Conservation (phyloP, 75 land plant genomes). For the Chamaecyparis obtusa region DNA sequence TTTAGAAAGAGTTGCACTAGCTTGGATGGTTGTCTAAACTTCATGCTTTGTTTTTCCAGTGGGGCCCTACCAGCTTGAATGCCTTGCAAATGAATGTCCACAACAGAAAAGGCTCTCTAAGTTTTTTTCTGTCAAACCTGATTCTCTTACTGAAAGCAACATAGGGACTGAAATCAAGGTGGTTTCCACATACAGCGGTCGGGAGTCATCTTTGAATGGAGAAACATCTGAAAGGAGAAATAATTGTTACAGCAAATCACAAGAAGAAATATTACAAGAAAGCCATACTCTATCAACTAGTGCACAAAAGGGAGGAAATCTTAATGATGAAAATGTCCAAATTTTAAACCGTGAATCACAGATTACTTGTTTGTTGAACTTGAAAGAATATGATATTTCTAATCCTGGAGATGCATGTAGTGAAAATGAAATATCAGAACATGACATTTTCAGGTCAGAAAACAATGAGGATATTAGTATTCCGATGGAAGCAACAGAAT, state of each 20-base stretch:
- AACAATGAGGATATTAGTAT: background rate
- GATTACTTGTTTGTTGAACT: background rate
- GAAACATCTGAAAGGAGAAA: background rate
- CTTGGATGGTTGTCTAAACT: background rate
- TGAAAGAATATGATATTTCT: background rate
- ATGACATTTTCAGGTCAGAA: background rate
- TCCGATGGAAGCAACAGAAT: background rate
- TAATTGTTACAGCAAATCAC: background rate
- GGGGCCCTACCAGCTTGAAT: slow-evolving; percentile 65
- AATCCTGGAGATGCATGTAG: background rate
- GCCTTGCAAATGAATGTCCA: slow-evolving; percentile 45
- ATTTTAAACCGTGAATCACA: background rate
- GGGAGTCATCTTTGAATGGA: background rate
- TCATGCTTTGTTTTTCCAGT: slow-evolving; percentile 24
- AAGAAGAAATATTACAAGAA: background rate
- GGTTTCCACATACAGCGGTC: background rate
- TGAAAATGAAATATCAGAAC: background rate
- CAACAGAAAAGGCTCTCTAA: slow-evolving; percentile 58
- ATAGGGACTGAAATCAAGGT: background rate
- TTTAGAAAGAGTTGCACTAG: background rate
- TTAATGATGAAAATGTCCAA: background rate
- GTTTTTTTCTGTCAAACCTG: slow-evolving; percentile 35
- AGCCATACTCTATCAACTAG: background rate
- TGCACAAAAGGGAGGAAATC: slow-evolving; percentile 1
- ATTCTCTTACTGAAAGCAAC: background rate